A percentile compares a stretch with the other conserved stretches of the same genome.
Conservation (phyloP, 495 filamentous ascomycete genomes). For the Penicillium antarcticum region DNA sequence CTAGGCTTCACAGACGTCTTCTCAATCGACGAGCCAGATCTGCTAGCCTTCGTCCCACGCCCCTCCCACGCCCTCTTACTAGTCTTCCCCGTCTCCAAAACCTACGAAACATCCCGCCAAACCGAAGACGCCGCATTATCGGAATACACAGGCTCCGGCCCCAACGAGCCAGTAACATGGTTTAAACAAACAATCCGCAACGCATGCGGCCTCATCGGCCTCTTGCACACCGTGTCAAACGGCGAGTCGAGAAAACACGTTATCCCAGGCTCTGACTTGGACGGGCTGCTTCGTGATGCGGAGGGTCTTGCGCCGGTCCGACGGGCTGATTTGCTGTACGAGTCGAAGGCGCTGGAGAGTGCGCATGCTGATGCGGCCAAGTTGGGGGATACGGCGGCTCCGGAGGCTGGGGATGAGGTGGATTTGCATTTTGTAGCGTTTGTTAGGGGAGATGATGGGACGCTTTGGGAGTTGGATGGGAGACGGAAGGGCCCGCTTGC, state of each 20-base stretch:
- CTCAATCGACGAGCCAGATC: conserved; percentile 73
- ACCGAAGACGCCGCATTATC: conserved; percentile 57
- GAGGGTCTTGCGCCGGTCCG: conserved; percentile 44
- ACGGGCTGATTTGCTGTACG: conserved; percentile 70
- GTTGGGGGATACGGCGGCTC: conserved; percentile 70
- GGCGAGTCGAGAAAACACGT: conserved; percentile 48
- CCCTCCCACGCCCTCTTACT: conserved; percentile 78
- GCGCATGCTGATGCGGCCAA: conserved; percentile 70
- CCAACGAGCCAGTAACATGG: conserved; percentile 69
- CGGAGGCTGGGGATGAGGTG: conserved; percentile 61
- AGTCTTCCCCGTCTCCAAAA: conserved; percentile 73
- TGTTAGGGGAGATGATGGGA: conserved; percentile 67
- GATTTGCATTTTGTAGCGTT: conserved; percentile 85
- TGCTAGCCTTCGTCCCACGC: conserved; percentile 78
- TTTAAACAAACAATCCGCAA: conserved; percentile 89
- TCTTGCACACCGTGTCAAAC: conserved; percentile 73
- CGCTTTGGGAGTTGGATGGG: conserved; percentile 85
- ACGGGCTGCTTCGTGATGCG: conserved; percentile 42
- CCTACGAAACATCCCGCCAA: conserved; percentile 64
- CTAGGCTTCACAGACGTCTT: conserved; percentile 81
- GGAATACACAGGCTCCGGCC: conserved; percentile 50
- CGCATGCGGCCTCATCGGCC: conserved; percentile 80
- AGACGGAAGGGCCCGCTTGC: conserved; percentile 66
- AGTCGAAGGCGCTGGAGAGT: conserved; percentile 63
- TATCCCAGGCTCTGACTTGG: conserved; percentile 42